Evolutionary conservation across 2,329 filamentous ascomycete genomes (phyloP).

Genomic region (Canariomyces notabilis): DNA sequence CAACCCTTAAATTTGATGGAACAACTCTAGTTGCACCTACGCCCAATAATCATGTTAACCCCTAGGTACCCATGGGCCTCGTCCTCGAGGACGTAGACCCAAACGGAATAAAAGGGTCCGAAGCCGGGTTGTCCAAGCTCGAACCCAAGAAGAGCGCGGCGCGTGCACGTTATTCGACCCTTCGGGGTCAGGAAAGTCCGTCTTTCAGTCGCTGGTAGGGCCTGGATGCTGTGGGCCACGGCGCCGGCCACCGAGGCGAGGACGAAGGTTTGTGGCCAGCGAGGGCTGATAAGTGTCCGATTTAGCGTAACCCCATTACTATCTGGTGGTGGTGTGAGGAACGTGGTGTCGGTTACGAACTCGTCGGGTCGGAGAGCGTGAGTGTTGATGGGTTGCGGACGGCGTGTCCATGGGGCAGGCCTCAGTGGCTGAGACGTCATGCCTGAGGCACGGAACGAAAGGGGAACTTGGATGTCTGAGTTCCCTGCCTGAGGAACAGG

Average conservation of each 20-base stretch:
- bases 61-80: background rate
- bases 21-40: too few relatives aligned
- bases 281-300: background rate
- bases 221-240: background rate
- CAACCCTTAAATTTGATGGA: background rate
- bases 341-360: background rate
- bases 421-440: too few relatives aligned
- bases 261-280: background rate
- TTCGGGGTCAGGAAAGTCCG: background rate
- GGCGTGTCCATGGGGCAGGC: background rate
- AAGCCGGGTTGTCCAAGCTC: background rate
- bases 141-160: background rate
- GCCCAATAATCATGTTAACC: constrained; percentile 2
- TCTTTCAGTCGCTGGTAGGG: background rate
- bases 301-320: background rate
- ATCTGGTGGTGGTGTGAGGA: background rate
- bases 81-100: background rate
- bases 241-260: background rate
- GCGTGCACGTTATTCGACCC: background rate
- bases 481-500: background rate
- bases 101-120: too few relatives aligned
- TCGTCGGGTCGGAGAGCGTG: background rate
- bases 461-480: too few relatives aligned
- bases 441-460: too few relatives aligned
- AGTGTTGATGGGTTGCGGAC: background rate